Evolutionary conservation across 1,284 basidiomycete species (phyloP).

Genomic region (Schizophyllum commune): DNA sequence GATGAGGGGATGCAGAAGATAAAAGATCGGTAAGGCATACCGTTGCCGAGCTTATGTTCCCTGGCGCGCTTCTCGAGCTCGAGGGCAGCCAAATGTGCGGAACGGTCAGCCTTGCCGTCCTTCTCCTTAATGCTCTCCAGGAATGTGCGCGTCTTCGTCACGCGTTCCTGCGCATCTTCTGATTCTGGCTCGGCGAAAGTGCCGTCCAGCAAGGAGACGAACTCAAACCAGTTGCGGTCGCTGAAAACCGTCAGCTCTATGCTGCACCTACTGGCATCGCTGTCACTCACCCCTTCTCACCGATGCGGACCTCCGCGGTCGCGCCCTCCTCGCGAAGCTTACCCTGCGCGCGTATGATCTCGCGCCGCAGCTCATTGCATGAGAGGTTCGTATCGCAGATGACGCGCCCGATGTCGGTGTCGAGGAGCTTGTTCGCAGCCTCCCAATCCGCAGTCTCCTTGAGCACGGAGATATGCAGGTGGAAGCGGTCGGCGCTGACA

Average conservation of each 20-base stretch:
- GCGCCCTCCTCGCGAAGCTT: slow-evolving; percentile 52
- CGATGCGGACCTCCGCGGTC: slow-evolving; percentile 46
- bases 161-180: slow-evolving; percentile 24
- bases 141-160: slow-evolving; percentile 42
- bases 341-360: slow-evolving; percentile 52
- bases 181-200: slow-evolving; percentile 40
- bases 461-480: slow-evolving; percentile 66
- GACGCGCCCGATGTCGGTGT: slow-evolving; percentile 54
- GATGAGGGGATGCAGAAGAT: slow-evolving; percentile 1
- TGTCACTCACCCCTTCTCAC: slow-evolving; percentile 41
- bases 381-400: slow-evolving; percentile 67
- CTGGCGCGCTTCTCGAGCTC: slow-evolving; percentile 61
- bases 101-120: slow-evolving; percentile 65
- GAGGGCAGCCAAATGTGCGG: slow-evolving; percentile 59
- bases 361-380: slow-evolving; percentile 68
- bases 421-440: slow-evolving; percentile 65
- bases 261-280: background rate
- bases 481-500: slow-evolving; percentile 64
- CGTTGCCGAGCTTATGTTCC: slow-evolving; percentile 37
- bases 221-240: slow-evolving; percentile 83
- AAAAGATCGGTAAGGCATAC: slow-evolving; percentile 21
- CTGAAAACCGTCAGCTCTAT: slow-evolving; percentile 28
- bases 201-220: slow-evolving; percentile 63
- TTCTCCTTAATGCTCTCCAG: slow-evolving; percentile 47
- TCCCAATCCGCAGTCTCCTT: slow-evolving; percentile 59